A percentile compares a stretch with the other conserved stretches of the same genome.
phyloP scores from a whole-genome alignment of 257 asterid species.

The Lycium barbarum region DNA sequence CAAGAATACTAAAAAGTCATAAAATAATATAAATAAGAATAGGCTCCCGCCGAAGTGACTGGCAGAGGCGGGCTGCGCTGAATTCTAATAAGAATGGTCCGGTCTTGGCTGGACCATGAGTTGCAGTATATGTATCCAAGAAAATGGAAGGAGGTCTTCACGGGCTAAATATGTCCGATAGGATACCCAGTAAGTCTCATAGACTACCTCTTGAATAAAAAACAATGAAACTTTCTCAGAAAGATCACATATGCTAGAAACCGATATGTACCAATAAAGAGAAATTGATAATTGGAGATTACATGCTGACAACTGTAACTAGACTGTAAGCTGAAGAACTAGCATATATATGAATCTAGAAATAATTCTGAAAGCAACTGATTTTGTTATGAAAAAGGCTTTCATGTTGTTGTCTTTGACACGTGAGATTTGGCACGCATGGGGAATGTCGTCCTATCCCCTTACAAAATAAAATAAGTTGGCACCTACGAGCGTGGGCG shows the following conservation, averaged over 20 bases:
- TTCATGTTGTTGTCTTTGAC: not conserved
- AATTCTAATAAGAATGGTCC: not conserved
- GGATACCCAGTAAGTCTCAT: not conserved
- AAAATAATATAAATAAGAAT: not conserved
- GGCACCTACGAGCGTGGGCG: not conserved
- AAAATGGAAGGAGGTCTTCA: not conserved
- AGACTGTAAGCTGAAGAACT: not conserved
- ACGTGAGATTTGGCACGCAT: not conserved
- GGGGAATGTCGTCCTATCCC: not conserved
- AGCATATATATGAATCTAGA: not conserved
- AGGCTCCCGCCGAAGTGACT: not conserved
- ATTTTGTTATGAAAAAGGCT: not conserved
- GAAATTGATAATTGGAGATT: slow-evolving; percentile 4
- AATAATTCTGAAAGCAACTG: not conserved
- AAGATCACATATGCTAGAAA: not conserved
- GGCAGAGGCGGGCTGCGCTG: not conserved
- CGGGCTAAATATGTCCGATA: not conserved
- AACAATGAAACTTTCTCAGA: not conserved
- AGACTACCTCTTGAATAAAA: not conserved
- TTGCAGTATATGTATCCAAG: not conserved
- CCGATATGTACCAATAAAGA: not conserved
- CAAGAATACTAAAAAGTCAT: not conserved
- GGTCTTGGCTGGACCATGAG: not conserved
- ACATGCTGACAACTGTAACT: not conserved
- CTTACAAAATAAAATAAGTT: not conserved